Percentiles rank a stretch among this genome's conserved stretches.
These are phyloP conservation scores for Colletotrichum lupini DNA, from an alignment of 2,329 filamentous ascomycete genomes.

Conservation along the genomic window DNA sequence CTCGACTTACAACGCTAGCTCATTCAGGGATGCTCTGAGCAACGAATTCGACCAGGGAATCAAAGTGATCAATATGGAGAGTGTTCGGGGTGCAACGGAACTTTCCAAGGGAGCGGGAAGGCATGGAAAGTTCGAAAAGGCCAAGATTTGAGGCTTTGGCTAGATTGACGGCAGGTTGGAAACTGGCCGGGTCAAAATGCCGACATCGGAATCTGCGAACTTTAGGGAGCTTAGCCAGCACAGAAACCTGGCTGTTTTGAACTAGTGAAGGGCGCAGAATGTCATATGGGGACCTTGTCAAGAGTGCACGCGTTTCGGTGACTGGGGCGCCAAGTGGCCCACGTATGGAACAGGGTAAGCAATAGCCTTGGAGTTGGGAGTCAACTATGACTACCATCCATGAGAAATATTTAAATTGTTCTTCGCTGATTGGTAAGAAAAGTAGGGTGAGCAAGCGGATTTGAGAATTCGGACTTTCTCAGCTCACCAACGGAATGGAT, in stretches of 20 bases:
- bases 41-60: constrained; percentile 58
- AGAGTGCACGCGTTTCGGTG: background rate
- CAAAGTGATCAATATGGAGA: constrained; percentile 54
- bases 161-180: background rate
- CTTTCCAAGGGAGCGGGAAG: constrained; percentile 18
- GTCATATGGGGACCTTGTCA: background rate
- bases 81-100: constrained; percentile 40
- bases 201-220: background rate
- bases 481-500: background rate
- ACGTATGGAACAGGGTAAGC: background rate
- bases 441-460: background rate
- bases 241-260: background rate
- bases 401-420: background rate
- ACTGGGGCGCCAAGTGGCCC: background rate
- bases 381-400: background rate
- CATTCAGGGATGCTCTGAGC: constrained; percentile 61
- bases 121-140: constrained; percentile 15
- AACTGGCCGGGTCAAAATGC: background rate
- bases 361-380: background rate
- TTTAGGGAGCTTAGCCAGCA: no score
- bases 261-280: constrained; percentile 7
- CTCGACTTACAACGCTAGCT: constrained; percentile 57
- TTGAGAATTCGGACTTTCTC: background rate
- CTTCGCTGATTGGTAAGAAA: background rate
- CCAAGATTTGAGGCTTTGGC: background rate